Conservation (phyloP, 1,139 yeast species). For the Diutina ranongensis region DNA sequence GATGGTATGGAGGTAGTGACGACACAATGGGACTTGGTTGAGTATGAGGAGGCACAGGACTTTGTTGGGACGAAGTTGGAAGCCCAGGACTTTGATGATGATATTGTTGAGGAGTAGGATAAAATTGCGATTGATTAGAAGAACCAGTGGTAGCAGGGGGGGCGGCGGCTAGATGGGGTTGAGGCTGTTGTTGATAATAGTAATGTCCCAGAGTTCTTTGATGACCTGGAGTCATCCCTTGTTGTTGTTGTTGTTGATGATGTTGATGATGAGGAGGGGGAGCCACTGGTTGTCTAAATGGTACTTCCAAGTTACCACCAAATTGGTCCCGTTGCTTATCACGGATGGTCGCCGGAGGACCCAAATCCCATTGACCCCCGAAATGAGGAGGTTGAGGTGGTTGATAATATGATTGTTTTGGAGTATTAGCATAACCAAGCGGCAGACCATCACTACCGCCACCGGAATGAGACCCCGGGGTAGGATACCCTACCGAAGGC, state of each 20-base stretch:
- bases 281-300: background rate
- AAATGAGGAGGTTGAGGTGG: constrained; percentile 2
- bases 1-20: background rate
- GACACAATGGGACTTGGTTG: background rate
- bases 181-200: background rate
- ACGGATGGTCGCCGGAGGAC: background rate
- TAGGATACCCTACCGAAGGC: background rate
- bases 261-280: background rate
- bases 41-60: background rate
- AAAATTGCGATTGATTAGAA: background rate
- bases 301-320: constrained; percentile 1
- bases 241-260: background rate
- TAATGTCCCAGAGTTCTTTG: background rate
- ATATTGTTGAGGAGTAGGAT: background rate
- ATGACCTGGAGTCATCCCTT: background rate
- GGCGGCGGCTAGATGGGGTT: too few relatives aligned
- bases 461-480: background rate
- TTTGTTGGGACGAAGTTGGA: background rate
- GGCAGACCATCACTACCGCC: background rate
- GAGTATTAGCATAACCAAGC: background rate
- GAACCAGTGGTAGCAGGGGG: too few relatives aligned
- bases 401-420: background rate
- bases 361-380: background rate
- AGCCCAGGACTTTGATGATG: background rate
- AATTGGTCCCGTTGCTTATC: background rate